Base-by-base conservation (phyloP, 2,329 filamentous ascomycete genomes). In the Ophiostoma perfectum region DNA sequence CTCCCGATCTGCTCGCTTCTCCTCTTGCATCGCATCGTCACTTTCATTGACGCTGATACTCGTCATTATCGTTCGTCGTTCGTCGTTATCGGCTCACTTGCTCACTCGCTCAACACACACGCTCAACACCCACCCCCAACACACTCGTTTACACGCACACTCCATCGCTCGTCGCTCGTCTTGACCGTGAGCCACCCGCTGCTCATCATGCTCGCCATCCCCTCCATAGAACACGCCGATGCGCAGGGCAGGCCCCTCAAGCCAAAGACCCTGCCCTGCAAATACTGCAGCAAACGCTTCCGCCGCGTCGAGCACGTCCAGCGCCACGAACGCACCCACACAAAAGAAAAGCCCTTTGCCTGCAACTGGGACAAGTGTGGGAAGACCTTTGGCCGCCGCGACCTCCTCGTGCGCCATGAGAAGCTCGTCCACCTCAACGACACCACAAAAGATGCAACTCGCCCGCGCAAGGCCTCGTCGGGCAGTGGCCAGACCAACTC, bases 231-330 rank as follows among this genome's bases (percentile, higher is more conserved):
- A 60, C 83, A 85, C 72, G 80, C 39, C 38, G 63, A 78, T 71
- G 80, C 79, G 68, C 84, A 86, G 73, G 77, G 77, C 74, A 82
- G 83, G 73, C 82, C 84, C 72, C 83, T 85, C 75, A 87, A 87
- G 73, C 85, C 85, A 72, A 87, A 87, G 78, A 85, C 83, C 65
- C 76, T 87, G 70, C 85, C 85, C 68, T 88, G 86, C 80, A 84
- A 84, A 74, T 87, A 86, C 74, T 88, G 86, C 77, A 84, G 81
- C 77, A 87, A 87, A 74, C 81, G 82, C 71, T 88, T 88, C 76
- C 87, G 85, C 76, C 84, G 86, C 73, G 84, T 88, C 72, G 86
- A 88, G 76, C 86, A 88, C 77, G 84, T 88, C 67, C 85, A 88
- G 76, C 81, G 86, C 75, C 86, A 88, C 75, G 85, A 87, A 76